phyloP scores from a whole-genome alignment of 345 rosid species.

The Syzygium oleosum region DNA sequence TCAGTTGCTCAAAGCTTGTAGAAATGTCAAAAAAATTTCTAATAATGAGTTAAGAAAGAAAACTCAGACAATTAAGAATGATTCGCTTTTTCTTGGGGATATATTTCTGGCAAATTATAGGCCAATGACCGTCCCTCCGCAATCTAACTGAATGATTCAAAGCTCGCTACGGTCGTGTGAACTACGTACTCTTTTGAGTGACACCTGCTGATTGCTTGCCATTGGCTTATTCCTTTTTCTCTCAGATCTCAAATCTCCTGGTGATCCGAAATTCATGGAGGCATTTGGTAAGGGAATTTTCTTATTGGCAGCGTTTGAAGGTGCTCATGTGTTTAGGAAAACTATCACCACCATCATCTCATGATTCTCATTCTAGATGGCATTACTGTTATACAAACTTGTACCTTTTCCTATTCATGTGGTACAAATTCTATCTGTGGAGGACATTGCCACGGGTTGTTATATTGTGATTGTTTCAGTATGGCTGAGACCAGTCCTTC shows the following conservation, averaged over 20 bases:
- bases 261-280: conserved; percentile 77
- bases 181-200: neutral
- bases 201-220: conserved; percentile 1
- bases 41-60: neutral
- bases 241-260: conserved; percentile 76
- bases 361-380: neutral
- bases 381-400: neutral
- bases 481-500: neutral
- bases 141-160: neutral
- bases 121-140: neutral
- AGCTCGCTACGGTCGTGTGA: neutral
- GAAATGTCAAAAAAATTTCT: neutral
- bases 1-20: neutral
- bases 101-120: neutral
- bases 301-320: neutral
- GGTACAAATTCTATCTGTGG: neutral
- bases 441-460: neutral
- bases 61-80: neutral
- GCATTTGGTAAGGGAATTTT: conserved; percentile 60
- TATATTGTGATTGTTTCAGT: neutral
- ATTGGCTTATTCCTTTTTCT: neutral
- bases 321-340: neutral
- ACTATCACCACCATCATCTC: neutral
- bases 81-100: neutral
- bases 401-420: neutral